phyloP scores from a whole-genome alignment of 495 filamentous ascomycete genomes.

The Penicillium roqueforti region DNA sequence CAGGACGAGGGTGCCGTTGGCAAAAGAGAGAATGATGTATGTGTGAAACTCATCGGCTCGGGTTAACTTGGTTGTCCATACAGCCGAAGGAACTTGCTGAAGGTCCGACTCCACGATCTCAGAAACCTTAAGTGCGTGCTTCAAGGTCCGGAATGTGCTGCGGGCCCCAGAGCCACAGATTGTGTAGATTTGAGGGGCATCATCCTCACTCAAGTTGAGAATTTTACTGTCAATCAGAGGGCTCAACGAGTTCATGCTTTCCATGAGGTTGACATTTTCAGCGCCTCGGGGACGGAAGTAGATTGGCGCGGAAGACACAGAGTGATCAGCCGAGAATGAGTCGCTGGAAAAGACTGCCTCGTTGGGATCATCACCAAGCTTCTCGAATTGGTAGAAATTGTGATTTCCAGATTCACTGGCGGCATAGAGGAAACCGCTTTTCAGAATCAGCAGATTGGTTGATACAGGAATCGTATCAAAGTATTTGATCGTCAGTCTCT shows the following conservation, averaged over 20 bases:
- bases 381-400: constrained; percentile 95
- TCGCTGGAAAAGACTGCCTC: constrained; percentile 84
- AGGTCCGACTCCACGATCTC: constrained; percentile 93
- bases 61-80: constrained; percentile 94
- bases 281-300: constrained; percentile 80
- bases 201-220: constrained; percentile 81
- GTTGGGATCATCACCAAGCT: constrained; percentile 93
- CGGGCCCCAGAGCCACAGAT: constrained; percentile 82
- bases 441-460: constrained; percentile 81
- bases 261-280: constrained; percentile 79
- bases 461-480: constrained; percentile 94
- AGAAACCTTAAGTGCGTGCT: constrained; percentile 86
- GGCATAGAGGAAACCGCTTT: constrained; percentile 92
- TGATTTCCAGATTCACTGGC: constrained; percentile 91
- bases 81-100: constrained; percentile 75
- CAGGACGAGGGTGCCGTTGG: constrained; percentile 74
- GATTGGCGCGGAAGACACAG: constrained; percentile 61
- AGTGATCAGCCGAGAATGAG: constrained; percentile 68
- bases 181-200: constrained; percentile 94
- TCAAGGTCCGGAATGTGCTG: constrained; percentile 84
- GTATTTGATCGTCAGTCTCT: constrained; percentile 87
- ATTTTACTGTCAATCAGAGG: constrained; percentile 88
- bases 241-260: constrained; percentile 84
- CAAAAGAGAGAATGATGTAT: constrained; percentile 67
- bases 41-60: constrained; percentile 79